These are phyloP conservation scores for Puccinia triticina DNA, from an alignment of 1,284 basidiomycete genomes.

Conservation along the genomic window DNA sequence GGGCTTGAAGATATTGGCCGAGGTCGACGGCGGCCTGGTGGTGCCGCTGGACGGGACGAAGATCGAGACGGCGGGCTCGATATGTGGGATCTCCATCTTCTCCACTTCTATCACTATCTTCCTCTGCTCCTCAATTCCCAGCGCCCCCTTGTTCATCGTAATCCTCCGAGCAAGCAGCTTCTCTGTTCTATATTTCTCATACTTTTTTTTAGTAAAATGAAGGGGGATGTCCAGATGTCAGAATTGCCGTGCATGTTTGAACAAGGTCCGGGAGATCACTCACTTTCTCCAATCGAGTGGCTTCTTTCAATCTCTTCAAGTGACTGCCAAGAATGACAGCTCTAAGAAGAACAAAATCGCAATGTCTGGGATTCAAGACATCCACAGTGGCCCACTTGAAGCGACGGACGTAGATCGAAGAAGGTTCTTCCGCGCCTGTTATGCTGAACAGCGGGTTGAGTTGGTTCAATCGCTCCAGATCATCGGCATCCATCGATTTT, in stretches of 20 bases:
- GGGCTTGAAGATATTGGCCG: not conserved
- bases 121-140: slow-evolving; percentile 30
- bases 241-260: no score
- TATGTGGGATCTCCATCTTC: slow-evolving; percentile 34
- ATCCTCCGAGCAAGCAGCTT: slow-evolving; percentile 20
- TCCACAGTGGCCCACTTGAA: slow-evolving; percentile 45
- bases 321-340: slow-evolving; percentile 43
- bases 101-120: slow-evolving; percentile 29
- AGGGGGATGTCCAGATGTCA: not conserved
- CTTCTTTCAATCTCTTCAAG: slow-evolving; percentile 37
- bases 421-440: not conserved
- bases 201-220: slow-evolving; percentile 14
- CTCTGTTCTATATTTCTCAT: slow-evolving; percentile 46
- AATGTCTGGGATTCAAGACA: slow-evolving; percentile 41
- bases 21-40: not conserved
- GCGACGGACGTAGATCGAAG: slow-evolving; percentile 6
- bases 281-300: slow-evolving; percentile 50
- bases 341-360: slow-evolving; percentile 38
- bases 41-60: slow-evolving; percentile 1
- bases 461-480: slow-evolving; percentile 16
- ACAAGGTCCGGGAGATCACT: not conserved
- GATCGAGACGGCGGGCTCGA: slow-evolving; percentile 23
- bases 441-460: slow-evolving; percentile 16
- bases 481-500: slow-evolving; percentile 20
- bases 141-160: slow-evolving; percentile 22